These are phyloP conservation scores for Candida germanica DNA, from an alignment of 805 yeast genomes.

Conservation along the genomic window DNA sequence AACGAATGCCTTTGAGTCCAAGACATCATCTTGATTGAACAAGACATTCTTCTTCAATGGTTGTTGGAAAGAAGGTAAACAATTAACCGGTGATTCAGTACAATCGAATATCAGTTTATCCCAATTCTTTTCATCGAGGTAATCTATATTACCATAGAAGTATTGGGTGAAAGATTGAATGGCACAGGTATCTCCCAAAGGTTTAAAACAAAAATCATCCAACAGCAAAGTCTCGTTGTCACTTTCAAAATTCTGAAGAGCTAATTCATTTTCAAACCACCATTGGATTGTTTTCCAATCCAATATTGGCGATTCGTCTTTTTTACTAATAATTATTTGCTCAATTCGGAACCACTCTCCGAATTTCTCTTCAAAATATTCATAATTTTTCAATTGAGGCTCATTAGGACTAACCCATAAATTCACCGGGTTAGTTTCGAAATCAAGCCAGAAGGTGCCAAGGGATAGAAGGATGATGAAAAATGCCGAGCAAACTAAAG, in stretches of 20 bases:
- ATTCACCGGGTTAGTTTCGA: conserved; percentile 78
- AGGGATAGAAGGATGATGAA: conserved; percentile 46
- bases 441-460: conserved; percentile 48
- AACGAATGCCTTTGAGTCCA: conserved; percentile 69
- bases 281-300: conserved; percentile 70
- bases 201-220: conserved; percentile 78
- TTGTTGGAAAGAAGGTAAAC: conserved; percentile 88
- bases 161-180: conserved; percentile 88
- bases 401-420: conserved; percentile 87
- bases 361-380: conserved; percentile 71
- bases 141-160: conserved; percentile 59
- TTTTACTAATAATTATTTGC: conserved; percentile 64
- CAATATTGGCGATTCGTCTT: conserved; percentile 62
- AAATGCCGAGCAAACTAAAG: conserved; percentile 20
- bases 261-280: conserved; percentile 83
- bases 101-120: conserved; percentile 52
- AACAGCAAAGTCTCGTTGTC: conserved; percentile 27
- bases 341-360: conserved; percentile 92
- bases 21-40: conserved; percentile 50
- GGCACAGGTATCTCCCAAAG: conserved; percentile 74
- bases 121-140: conserved; percentile 57
- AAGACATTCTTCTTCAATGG: conserved; percentile 73
- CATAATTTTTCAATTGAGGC: conserved; percentile 63
- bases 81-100: conserved; percentile 77
- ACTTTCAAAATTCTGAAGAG: conserved; percentile 35